These are phyloP conservation scores for Phytophthora cactorum DNA, from an alignment of 352 stramenopile genomes.

Conservation along the genomic window DNA sequence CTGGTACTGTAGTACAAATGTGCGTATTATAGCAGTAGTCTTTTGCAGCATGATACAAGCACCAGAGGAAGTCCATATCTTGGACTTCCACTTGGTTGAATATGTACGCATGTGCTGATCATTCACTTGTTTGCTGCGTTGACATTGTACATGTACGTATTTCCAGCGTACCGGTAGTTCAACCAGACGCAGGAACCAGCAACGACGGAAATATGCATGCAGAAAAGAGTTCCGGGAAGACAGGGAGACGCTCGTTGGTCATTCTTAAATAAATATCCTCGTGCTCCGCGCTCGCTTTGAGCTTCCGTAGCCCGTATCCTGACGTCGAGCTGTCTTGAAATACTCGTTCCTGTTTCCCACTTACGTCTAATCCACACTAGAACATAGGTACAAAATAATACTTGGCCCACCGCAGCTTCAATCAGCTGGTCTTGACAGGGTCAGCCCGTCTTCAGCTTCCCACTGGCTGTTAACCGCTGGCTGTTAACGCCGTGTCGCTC, in stretches of 20 bases:
- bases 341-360: conserved; percentile 21
- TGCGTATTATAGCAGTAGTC: no score
- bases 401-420: conserved; percentile 4
- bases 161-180: neutral
- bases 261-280: conserved; percentile 40
- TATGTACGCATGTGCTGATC: conserved; percentile 11
- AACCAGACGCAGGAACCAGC: conserved; percentile 6
- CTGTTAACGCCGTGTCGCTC: conserved; percentile 11
- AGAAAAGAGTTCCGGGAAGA: conserved; percentile 1
- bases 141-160: neutral
- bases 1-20: no score
- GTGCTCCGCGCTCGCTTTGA: conserved; percentile 1
- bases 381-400: conserved; percentile 36
- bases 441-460: conserved; percentile 5
- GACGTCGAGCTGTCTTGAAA: conserved; percentile 17
- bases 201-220: neutral
- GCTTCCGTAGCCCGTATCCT: conserved; percentile 2
- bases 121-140: conserved; percentile 23
- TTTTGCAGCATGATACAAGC: no score
- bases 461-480: neutral
- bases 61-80: no score
- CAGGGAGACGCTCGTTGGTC: conserved; percentile 9
- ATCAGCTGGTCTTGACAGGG: neutral
- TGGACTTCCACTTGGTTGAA: conserved; percentile 3
- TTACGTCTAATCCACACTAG: conserved; percentile 40